Base-by-base conservation (phyloP, 306 rosid genomes). In the Abrus precatorius region DNA sequence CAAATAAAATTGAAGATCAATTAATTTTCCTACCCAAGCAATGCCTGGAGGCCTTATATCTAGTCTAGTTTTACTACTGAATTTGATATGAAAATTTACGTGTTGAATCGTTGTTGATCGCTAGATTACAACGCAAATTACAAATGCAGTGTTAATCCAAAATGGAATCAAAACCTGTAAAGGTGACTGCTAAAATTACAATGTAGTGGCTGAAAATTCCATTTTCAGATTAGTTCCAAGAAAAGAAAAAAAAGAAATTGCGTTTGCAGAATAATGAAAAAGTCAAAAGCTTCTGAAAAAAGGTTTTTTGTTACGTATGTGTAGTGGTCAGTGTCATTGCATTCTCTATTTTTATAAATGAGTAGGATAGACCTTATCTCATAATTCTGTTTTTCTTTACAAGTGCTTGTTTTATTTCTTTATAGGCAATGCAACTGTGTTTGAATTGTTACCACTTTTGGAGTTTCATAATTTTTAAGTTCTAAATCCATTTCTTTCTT, bases 61-160 rank as follows among this genome's bases (percentile, higher is more conserved):
- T 20, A 20, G 20, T 20, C 20, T 20, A 20, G 28, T 5, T 27
- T 73, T 74, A 11, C 59, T 29, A 30, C 13, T 57, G 14, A 13
- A 30, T 74, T 74, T 59, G 45, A 74, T 30, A n/a, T 44, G 59
- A 73, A 55, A 73, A 63, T 13, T 63, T 38, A 27, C 11, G 11
- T 3, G 7, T 71, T 1, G 2, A 54, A 14, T 52, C 20, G 2
- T 2, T 36, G 5, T 55, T 38, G 27, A 36, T 52, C 8, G 20
- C n/a, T 5, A 8, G 34, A 41, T 40, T 56, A 9, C 54, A 3
- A 44, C 9, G 7, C 44, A 75, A 57, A 43, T 57, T 36, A 47
- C 44, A 43, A 53, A 38, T 54, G 27, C 52, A 9, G 49, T 27
- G 8, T 3, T 27, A 14, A 44, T 33, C 14, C 62, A 7, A 33